Conservation (phyloP, 1,284 basidiomycete species). For the Malassezia nana region DNA sequence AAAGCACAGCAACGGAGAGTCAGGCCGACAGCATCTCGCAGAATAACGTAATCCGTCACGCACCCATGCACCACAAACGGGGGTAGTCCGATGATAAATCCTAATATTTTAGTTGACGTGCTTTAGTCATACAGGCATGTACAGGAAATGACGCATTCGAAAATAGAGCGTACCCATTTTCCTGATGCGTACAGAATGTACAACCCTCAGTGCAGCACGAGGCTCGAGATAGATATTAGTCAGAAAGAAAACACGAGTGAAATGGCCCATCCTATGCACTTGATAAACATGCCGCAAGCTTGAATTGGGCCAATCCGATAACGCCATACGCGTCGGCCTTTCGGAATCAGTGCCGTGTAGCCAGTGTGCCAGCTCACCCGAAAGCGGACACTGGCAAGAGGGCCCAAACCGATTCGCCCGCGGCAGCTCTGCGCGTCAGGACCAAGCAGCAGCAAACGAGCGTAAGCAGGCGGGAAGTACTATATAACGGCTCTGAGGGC, state of each 20-base stretch:
- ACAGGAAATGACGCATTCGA: neutral
- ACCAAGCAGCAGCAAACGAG: neutral
- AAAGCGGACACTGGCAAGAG: slow-evolving; percentile 10
- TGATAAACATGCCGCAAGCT: neutral
- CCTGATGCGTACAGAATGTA: neutral
- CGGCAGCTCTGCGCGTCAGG: neutral
- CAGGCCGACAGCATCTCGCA: neutral
- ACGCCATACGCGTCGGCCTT: neutral
- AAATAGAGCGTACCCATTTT: neutral
- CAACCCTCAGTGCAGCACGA: neutral
- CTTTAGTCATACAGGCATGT: neutral
- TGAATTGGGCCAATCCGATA: neutral
- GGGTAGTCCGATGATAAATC: neutral
- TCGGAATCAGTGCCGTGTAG: slow-evolving; percentile 12
- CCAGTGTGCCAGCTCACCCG: slow-evolving; percentile 11
- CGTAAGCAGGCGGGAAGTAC: slow-evolving; percentile 15
- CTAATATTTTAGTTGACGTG: neutral
- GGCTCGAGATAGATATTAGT: neutral
- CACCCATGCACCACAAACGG: neutral
- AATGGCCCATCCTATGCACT: neutral
- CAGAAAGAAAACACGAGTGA: neutral
- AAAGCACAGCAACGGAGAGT: neutral
- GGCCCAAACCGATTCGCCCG: slow-evolving; percentile 14
- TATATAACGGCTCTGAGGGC: slow-evolving; percentile 14
- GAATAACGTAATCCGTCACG: neutral